These are phyloP conservation scores for Penicillium antarcticum DNA, from an alignment of 495 filamentous ascomycete species.

Conservation along the genomic window DNA sequence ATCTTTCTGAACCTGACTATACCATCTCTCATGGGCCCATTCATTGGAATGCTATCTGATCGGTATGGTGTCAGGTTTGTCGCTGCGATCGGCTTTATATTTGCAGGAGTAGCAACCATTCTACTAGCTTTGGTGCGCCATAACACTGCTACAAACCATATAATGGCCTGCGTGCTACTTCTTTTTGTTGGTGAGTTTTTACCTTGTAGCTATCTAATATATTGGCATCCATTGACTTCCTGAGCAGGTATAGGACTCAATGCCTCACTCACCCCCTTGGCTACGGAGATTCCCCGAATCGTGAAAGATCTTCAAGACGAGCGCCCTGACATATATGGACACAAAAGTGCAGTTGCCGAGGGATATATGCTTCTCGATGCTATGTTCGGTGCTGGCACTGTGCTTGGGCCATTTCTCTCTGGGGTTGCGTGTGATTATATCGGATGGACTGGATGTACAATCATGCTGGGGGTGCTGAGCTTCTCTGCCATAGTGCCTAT, in stretches of 20 bases:
- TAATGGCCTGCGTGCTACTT: not conserved
- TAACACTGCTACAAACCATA: not conserved
- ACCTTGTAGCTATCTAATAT: too few relatives aligned
- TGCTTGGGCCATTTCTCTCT: not conserved
- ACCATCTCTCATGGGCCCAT: constrained; percentile 1
- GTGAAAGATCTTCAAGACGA: not conserved
- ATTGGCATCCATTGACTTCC: not conserved
- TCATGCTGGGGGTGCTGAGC: not conserved
- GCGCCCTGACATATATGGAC: constrained; percentile 1
- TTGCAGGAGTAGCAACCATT: not conserved
- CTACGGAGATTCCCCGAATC: constrained; percentile 2
- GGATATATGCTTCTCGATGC: constrained; percentile 6
- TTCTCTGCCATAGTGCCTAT: not conserved
- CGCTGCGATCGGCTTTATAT: not conserved
- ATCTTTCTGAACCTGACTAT: constrained; percentile 4
- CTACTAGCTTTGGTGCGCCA: not conserved
- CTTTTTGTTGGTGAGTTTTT: not conserved
- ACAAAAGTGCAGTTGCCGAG: not conserved
- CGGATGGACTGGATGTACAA: constrained; percentile 3
- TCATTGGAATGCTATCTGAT: constrained; percentile 3
- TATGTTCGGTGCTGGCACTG: constrained; percentile 1
- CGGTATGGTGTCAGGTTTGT: not conserved
- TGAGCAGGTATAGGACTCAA: not conserved
- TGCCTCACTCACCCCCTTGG: constrained; percentile 1
- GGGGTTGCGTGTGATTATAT: not conserved